phyloP scores from a whole-genome alignment of 148 eudicot species.

The Chenopodium album region DNA sequence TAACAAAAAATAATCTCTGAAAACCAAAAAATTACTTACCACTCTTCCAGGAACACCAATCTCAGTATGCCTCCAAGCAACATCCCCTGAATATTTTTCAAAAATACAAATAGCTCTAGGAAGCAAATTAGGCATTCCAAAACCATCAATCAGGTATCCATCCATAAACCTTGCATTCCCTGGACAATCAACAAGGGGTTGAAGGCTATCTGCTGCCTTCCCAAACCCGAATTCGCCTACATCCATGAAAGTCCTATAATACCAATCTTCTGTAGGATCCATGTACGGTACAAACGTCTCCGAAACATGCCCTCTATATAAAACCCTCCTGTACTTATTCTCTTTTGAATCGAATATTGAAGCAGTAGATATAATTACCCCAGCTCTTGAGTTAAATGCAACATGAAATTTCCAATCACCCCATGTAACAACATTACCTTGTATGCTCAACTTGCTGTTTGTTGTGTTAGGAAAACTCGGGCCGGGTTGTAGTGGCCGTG shows the following conservation, averaged over 20 bases:
- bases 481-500: slow-evolving; percentile 28
- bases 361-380: slow-evolving; percentile 71
- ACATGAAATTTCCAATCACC: slow-evolving; percentile 77
- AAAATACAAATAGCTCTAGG: slow-evolving; percentile 62
- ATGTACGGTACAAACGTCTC: slow-evolving; percentile 92
- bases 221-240: slow-evolving; percentile 88
- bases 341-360: slow-evolving; percentile 44
- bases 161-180: slow-evolving; percentile 58
- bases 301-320: slow-evolving; percentile 80
- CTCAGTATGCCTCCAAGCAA: slow-evolving; percentile 87
- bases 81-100: slow-evolving; percentile 60
- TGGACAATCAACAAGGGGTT: slow-evolving; percentile 65
- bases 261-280: slow-evolving; percentile 84
- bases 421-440: slow-evolving; percentile 56
- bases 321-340: slow-evolving; percentile 40
- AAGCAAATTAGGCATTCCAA: slow-evolving; percentile 49
- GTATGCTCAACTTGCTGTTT: slow-evolving; percentile 31
- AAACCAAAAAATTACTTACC: slow-evolving; percentile 32
- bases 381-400: slow-evolving; percentile 66
- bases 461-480: slow-evolving; percentile 32
- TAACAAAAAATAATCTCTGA: neutral
- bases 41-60: slow-evolving; percentile 72
- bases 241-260: slow-evolving; percentile 75
- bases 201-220: slow-evolving; percentile 51
- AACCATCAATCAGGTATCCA: slow-evolving; percentile 60